Evolutionary conservation across 768 basidiomycete species (phyloP), one percentile per base, ranked within the genome.

Genomic region (Pisolithus tinctorius): DNA sequence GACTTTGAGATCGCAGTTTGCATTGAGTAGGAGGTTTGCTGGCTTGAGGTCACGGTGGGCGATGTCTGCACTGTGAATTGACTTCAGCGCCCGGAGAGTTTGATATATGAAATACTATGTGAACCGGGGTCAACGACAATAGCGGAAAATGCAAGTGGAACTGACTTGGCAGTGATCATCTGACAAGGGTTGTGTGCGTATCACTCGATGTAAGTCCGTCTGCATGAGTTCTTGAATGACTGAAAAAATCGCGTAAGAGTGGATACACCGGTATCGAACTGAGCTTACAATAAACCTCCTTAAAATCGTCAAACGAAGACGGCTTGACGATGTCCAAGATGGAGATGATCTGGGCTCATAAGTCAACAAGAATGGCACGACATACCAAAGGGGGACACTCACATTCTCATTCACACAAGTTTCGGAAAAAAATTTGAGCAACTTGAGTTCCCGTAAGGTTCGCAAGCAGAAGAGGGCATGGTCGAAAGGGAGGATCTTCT

Each of bases 401-500:
- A 86, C 87, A 62, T 90, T 91, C 69, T 91, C 88, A 60, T 88
- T 89, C 45, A 88, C 73, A 60, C 86, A 88, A 42, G 79, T 76
- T 58, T 86, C 84, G 5, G 85, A 86, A 69, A 89, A 87, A 74
- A 88, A 88, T 65, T 85, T 86, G 65, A 88, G 77, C 17, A 96
- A 75, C 71, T 96, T 95, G 66, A 96, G 77, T 71, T 96, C 94
- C 54, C 93, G 80, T 48, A 96, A 73, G 2, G 93, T 97, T 52
- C 87, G 79, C 63, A 95, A 72, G 60, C 88, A 91, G 73, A 93
- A 94, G 67, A 95, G 76, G 30, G 89, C 86, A 65, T 95, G 93
- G 62, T 95, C 93, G 68, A 96, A 95, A 8, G 93, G 93, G 39
- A 88, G 82, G 61, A 96, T 86, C 71, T 91, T 93, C 79, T 95